phyloP scores from a whole-genome alignment of 768 basidiomycete genomes.

The Dentipellis fragilis region DNA sequence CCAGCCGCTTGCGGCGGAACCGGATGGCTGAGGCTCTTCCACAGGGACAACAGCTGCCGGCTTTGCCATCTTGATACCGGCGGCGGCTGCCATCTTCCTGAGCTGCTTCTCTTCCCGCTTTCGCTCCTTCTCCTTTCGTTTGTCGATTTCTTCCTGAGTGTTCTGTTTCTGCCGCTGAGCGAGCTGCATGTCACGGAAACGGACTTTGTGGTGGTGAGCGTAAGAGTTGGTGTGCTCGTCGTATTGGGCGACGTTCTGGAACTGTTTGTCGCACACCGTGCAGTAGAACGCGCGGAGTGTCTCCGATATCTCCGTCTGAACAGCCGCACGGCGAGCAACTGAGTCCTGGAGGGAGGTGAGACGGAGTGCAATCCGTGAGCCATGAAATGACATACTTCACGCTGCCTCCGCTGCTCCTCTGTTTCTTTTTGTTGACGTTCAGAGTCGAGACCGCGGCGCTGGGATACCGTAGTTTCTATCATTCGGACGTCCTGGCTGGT shows the following conservation, averaged over 20 bases:
- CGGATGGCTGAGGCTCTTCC: constrained; percentile 15
- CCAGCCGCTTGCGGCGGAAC: constrained; percentile 23
- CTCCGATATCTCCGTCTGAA: constrained; percentile 57
- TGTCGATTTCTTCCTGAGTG: constrained; percentile 57
- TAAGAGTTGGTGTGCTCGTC: constrained; percentile 89
- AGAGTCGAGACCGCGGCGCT: constrained; percentile 70
- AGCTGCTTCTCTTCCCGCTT: constrained; percentile 81
- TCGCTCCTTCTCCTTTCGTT: constrained; percentile 76
- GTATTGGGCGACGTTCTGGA: constrained; percentile 76
- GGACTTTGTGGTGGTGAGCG: constrained; percentile 78
- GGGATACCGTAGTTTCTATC: constrained; percentile 79
- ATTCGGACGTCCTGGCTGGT: constrained; percentile 68
- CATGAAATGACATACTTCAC: constrained; percentile 43
- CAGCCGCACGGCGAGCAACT: constrained; percentile 54
- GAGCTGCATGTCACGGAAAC: constrained; percentile 74
- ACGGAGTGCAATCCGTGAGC: neutral
- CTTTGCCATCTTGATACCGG: constrained; percentile 56
- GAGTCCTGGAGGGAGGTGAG: constrained; percentile 33
- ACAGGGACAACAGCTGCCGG: constrained; percentile 19
- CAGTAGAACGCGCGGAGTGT: constrained; percentile 75
- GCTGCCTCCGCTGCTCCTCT: constrained; percentile 59
- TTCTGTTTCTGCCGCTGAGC: constrained; percentile 47
- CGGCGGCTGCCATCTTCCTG: constrained; percentile 73
- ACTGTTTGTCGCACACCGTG: constrained; percentile 77
- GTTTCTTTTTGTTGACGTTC: constrained; percentile 76